phyloP scores from a whole-genome alignment of 2,329 filamentous ascomycete species.

The Helotiales sp. region DNA sequence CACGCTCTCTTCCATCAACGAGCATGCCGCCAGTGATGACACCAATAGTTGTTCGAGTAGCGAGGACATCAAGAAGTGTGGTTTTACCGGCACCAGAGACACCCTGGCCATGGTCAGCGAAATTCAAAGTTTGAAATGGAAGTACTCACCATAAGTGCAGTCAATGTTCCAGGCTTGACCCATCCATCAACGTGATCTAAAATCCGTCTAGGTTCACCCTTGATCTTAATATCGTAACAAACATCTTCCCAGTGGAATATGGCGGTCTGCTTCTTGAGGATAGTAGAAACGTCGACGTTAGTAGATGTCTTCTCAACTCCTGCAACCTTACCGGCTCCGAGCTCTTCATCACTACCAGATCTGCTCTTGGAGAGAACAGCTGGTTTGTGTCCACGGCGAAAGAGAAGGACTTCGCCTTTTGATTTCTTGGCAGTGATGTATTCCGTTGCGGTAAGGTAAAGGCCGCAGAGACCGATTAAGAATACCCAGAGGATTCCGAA shows the following conservation, averaged over 20 bases:
- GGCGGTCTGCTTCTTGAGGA: slow-evolving; percentile 36
- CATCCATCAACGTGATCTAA: slow-evolving; percentile 72
- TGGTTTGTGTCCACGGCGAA: slow-evolving; percentile 68
- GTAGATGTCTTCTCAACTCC: slow-evolving; percentile 27
- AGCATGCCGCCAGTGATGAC: slow-evolving; percentile 84
- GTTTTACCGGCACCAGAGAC: slow-evolving; percentile 76
- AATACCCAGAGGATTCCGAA: slow-evolving; percentile 72
- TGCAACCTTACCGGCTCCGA: slow-evolving; percentile 1
- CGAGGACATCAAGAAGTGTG: slow-evolving; percentile 81
- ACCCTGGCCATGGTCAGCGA: slow-evolving; percentile 24
- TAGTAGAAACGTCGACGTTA: slow-evolving; percentile 29
- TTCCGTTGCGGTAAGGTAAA: slow-evolving; percentile 70
- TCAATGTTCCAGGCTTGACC: slow-evolving; percentile 73
- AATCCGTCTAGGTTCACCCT: slow-evolving; percentile 65
- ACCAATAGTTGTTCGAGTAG: slow-evolving; percentile 82
- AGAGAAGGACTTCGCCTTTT: slow-evolving; percentile 78
- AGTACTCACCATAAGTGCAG: slow-evolving; percentile 62
- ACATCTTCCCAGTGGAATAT: slow-evolving; percentile 44
- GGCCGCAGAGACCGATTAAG: slow-evolving; percentile 62
- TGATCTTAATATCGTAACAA: slow-evolving; percentile 78
- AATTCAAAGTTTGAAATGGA: not conserved
- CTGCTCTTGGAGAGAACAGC: slow-evolving; percentile 24
- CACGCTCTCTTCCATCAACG: slow-evolving; percentile 63
- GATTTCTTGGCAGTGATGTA: slow-evolving; percentile 68
- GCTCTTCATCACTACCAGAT: slow-evolving; percentile 28